phyloP scores from a whole-genome alignment of 139 green algal species.

The Micractinium sp. region DNA sequence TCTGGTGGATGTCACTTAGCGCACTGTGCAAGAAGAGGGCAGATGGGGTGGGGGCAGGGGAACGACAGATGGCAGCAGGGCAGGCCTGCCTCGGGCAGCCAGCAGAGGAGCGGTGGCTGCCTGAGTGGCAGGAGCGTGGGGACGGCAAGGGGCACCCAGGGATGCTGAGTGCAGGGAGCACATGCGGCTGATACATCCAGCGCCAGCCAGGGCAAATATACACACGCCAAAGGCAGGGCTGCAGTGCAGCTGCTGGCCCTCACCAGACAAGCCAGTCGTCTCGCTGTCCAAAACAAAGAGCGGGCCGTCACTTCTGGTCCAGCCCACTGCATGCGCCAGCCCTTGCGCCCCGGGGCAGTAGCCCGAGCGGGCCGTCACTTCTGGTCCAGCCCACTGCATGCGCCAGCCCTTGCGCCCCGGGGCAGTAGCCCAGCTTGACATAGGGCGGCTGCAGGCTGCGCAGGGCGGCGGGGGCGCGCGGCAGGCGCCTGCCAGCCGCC shows the following conservation, averaged over 20 bases:
- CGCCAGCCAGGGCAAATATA: not conserved
- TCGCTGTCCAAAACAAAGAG: slow-evolving; percentile 26
- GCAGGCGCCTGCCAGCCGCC: not conserved
- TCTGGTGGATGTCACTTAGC: too few relatives aligned
- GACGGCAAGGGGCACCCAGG: not conserved
- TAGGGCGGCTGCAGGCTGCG: slow-evolving; percentile 23
- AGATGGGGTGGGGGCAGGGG: too few relatives aligned
- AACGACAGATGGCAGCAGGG: too few relatives aligned
- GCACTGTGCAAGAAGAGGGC: too few relatives aligned
- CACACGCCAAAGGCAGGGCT: not conserved
- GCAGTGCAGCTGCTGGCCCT: not conserved
- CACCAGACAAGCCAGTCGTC: slow-evolving; percentile 20
- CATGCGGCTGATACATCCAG: not conserved
- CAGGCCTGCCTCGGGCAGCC: too few relatives aligned
- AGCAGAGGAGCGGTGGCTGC: not conserved
- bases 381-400: not conserved
- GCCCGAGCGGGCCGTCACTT: not conserved
- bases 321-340: not conserved
- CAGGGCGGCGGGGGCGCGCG: not conserved
- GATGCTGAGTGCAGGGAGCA: not conserved
- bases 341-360: not conserved
- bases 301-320: not conserved
- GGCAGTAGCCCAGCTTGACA: not conserved
- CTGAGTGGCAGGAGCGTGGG: not conserved
- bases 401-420: not conserved